phyloP scores from a whole-genome alignment of 805 yeast genomes.

The Saccharomyces jurei region DNA sequence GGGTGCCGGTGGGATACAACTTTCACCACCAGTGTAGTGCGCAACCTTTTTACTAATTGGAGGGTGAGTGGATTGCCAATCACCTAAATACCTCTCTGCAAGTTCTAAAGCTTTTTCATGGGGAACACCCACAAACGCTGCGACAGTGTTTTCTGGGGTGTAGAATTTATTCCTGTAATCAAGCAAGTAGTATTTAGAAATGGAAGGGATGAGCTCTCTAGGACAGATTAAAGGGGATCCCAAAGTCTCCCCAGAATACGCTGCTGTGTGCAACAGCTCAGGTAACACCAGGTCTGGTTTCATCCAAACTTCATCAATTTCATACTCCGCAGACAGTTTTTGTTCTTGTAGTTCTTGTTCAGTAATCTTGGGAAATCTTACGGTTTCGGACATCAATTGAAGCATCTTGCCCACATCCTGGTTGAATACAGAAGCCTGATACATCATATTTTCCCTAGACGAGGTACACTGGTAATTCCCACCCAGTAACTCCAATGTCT shows the following conservation, averaged over 20 bases:
- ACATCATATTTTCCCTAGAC: conserved; percentile 83
- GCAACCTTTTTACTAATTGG: conserved; percentile 33
- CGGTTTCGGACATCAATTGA: conserved; percentile 66
- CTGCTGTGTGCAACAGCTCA: conserved; percentile 80
- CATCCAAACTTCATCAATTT: conserved; percentile 70
- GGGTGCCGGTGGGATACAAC: conserved; percentile 46
- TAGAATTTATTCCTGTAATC: conserved; percentile 59
- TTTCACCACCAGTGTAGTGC: conserved; percentile 52
- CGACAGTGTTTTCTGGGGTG: conserved; percentile 73
- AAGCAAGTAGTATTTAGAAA: conserved; percentile 45
- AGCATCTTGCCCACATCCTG: conserved; percentile 75
- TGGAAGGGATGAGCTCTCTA: conserved; percentile 48
- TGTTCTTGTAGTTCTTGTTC: conserved; percentile 70
- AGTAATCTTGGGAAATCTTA: conserved; percentile 58
- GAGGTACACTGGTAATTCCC: conserved; percentile 93
- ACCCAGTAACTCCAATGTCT: conserved; percentile 69
- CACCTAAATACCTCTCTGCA: conserved; percentile 57
- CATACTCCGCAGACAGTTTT: conserved; percentile 65
- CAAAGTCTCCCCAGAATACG: conserved; percentile 61
- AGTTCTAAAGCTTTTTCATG: conserved; percentile 60
- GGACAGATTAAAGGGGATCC: conserved; percentile 87
- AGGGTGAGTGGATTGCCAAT: conserved; percentile 36
- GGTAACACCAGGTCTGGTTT: conserved; percentile 84
- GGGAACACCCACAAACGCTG: conserved; percentile 80
- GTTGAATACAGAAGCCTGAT: conserved; percentile 92